Base-by-base conservation (phyloP, 164 flowering plant genomes). In the Sedum album region DNA sequence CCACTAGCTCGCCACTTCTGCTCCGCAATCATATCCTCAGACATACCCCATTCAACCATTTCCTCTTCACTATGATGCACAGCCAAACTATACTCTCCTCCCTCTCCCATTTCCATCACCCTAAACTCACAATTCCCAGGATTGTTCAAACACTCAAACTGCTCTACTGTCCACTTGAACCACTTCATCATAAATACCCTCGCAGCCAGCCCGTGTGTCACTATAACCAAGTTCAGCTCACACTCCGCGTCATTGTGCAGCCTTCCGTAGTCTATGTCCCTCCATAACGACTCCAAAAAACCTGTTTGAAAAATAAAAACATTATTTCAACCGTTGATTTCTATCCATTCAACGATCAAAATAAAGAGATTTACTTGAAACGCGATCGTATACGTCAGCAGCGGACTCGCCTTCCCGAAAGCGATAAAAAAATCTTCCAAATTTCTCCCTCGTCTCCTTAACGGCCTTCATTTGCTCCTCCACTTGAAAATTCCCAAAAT, bases 371-470 rank as follows among this genome's bases (percentile, higher is more conserved):
- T 70, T 77, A 94, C 99, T 85, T 8, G 96, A 88, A 75, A 91
- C 90, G 6, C 97, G 91, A 74, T 94, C 99, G 41, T 73, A 94
- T 6, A 94, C 96, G 72, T 91, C 97, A 6, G 97, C 96, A 14
- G 96, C 99, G 2, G 99, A 94, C 42, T 94, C 97, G n/a, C 99
- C 99, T 53, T 94, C 99, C 0, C 96, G 99, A 63, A 94, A 91
- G n/a, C 99, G 80, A 70, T 86, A 94, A 66, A 87, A 94, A 79
- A 94, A 94, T 46, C 98, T 71, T 57, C 98, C 98, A 55, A 86
- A 94, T 69, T 80, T 73, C 82, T 86, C 82, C 18, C 99, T 73
- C 0, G 89, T 80, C 76, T 85, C 79, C 71, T 89, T 94, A 44
- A 87, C 75, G 4, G 35, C 82, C 70, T 76, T 82, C 99, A 94